Conservation (phyloP, 139 green algal genomes). For the Chara braunii region DNA sequence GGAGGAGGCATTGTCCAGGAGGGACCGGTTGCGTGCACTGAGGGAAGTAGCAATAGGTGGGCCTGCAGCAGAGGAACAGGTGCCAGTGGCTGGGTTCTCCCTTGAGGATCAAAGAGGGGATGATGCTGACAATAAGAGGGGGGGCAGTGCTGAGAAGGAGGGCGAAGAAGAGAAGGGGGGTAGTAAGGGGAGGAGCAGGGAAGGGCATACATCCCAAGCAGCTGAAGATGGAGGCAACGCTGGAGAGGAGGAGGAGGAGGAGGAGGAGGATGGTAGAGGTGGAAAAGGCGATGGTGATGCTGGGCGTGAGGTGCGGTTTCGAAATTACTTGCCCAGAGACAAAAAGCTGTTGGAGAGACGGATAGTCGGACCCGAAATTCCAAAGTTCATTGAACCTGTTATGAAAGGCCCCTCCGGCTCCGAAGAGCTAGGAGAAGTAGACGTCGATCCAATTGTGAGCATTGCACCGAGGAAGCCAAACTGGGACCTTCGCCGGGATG, state of each 20-base stretch:
- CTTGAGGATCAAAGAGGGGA: too few species aligned
- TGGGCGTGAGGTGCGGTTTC: constrained; percentile 17
- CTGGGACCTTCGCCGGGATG: constrained; percentile 48
- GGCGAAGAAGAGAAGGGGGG: not conserved
- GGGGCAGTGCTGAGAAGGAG: not conserved
- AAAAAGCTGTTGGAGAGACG: constrained; percentile 8
- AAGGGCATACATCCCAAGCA: not conserved
- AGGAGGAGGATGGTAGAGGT: not conserved
- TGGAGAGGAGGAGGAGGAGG: constrained; percentile 3
- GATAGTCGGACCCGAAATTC: constrained; percentile 1
- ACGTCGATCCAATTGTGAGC: constrained; percentile 20
- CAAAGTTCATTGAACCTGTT: constrained; percentile 31
- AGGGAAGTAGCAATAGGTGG: not conserved
- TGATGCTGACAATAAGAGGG: too few species aligned
- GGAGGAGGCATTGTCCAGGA: constrained; percentile 15
- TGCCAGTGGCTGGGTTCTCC: not conserved
- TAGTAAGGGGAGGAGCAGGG: not conserved
- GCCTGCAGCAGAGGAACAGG: constrained; percentile 7
- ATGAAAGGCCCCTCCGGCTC: not conserved
- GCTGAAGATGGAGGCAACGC: not conserved
- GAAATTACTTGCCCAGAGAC: constrained; percentile 34
- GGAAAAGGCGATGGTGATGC: not conserved
- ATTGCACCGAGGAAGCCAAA: constrained; percentile 43
- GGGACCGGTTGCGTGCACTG: constrained; percentile 3
- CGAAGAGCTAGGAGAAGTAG: not conserved